Base-by-base conservation (phyloP, 2,329 filamentous ascomycete species). In the Kalaharituber pfeilii region DNA sequence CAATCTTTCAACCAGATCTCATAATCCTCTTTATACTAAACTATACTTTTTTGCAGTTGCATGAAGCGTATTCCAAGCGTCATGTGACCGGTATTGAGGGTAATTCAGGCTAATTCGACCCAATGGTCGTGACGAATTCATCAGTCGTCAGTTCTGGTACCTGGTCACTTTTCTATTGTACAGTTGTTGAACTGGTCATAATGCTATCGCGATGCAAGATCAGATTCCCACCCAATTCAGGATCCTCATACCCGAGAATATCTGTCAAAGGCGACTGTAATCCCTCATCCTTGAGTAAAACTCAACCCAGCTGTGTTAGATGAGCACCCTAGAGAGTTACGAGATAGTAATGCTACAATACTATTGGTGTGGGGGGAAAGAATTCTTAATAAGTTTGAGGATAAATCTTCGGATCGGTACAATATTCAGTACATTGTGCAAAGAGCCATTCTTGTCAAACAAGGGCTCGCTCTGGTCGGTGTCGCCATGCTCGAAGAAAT, bases 181-280 rank as follows among this genome's bases (percentile, higher is more conserved):
- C n/a, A n/a, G n/a, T 64, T 20, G 63, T 62, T 4, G 45, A 24
- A 63, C 3, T 69, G 64, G 9, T 69, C 8, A 81, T 67, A 44
- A 96, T 78, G 47, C 84, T 77, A 51, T 76, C 71, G 52, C 87
- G 79, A 66, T 89, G 80, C 2, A 80, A 76, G 52, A 96, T 82
- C n/a, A 96, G 72, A 59, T 95, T 86, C 58, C 88, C 88, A 52
- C 96, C 82, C 63, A 98, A 81, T 60, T 98, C 89, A 18, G 98
- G 73, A 65, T 96, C 86, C 62, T 91, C 87, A 64, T 89, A 96
- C 0, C 93, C 91, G 56, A 98, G 74, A 44, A 95, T 78, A 63
- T 98, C 91, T 0, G 85, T 86, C 30, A 98, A 74, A 39, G 82
- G 80, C 65, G 87, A 88, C 67, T 96, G 89, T n/a, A 96, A 72